phyloP scores from a whole-genome alignment of 192 early-diverging fungal species.

The Backusella tarrabulga region DNA sequence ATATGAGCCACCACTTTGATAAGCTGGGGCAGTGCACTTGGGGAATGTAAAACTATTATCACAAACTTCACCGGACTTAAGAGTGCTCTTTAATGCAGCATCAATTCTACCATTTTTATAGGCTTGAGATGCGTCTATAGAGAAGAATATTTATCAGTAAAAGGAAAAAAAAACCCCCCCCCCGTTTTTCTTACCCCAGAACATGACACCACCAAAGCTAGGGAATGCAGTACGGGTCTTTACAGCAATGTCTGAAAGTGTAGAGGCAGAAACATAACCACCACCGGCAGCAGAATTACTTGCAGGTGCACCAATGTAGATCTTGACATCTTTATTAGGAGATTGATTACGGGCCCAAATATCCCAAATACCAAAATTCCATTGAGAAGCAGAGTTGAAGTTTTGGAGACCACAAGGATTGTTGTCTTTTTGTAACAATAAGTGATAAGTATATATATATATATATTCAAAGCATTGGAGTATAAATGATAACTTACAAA shows the following conservation, averaged over 20 bases:
- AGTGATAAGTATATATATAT: not conserved
- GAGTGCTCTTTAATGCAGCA: conserved; percentile 6
- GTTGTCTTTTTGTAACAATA: conserved; percentile 40
- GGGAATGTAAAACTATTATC: conserved; percentile 19
- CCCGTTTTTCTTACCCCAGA: conserved; percentile 38
- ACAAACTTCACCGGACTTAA: conserved; percentile 6
- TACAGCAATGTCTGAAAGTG: conserved; percentile 40
- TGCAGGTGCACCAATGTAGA: conserved; percentile 61
- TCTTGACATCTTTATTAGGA: conserved; percentile 59
- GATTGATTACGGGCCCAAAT: conserved; percentile 55
- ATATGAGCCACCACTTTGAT: conserved; percentile 31
- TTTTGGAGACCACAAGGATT: conserved; percentile 52
- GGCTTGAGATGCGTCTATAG: conserved; percentile 43
- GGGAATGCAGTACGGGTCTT: conserved; percentile 40
- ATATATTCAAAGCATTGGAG: not conserved
- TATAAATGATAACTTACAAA: conserved; percentile 39
- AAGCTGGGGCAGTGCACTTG: conserved; percentile 40
- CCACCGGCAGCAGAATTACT: conserved; percentile 51
- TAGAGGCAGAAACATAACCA: conserved; percentile 46
- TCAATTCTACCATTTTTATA: conserved; percentile 25
- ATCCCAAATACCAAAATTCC: conserved; percentile 57
- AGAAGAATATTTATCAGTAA: not conserved
- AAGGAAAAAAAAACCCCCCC: not conserved
- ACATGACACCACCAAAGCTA: conserved; percentile 60
- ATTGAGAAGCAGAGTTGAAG: conserved; percentile 24